These are phyloP conservation scores for Priceomyces haplophilus DNA, from an alignment of 805 yeast genomes.

Conservation along the genomic window DNA sequence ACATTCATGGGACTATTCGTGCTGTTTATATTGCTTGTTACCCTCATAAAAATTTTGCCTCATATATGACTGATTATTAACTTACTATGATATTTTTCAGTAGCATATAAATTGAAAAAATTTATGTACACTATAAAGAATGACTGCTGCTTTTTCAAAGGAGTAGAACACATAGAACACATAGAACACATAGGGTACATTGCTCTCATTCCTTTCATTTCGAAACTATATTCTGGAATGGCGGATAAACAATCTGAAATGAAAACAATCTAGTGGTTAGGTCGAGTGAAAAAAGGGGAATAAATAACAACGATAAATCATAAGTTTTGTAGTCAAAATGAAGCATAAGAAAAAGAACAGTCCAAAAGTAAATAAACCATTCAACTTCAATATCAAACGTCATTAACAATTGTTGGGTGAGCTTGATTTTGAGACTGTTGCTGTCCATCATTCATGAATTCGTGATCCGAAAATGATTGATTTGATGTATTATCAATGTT, in stretches of 20 bases:
- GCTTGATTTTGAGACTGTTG: conserved; percentile 4
- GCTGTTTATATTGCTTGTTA: conserved; percentile 28
- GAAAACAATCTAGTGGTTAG: conserved; percentile 2
- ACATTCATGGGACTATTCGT: conserved; percentile 23
- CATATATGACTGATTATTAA: conserved; percentile 19
- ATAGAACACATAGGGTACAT: no score
- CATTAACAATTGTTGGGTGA: conserved; percentile 5
- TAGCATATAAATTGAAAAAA: conserved; percentile 2
- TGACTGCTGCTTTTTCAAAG: neutral
- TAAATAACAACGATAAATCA: neutral
- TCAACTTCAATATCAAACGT: neutral
- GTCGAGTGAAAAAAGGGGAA: neutral
- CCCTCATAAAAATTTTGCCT: conserved; percentile 36
- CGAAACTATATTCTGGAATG: neutral
- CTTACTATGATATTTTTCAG: neutral
- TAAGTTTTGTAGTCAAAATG: neutral
- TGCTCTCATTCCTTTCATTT: no score
- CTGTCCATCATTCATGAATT: conserved; percentile 19
- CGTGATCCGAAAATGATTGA: conserved; percentile 22
- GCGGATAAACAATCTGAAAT: conserved; percentile 3
- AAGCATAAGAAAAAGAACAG: conserved; percentile 1
- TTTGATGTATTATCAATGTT: conserved; percentile 16
- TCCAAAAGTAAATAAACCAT: conserved; percentile 2
- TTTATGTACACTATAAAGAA: conserved; percentile 1
- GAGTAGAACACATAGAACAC: no score